phyloP scores from a whole-genome alignment of 1,139 yeast genomes.

The Pichia sp. region DNA sequence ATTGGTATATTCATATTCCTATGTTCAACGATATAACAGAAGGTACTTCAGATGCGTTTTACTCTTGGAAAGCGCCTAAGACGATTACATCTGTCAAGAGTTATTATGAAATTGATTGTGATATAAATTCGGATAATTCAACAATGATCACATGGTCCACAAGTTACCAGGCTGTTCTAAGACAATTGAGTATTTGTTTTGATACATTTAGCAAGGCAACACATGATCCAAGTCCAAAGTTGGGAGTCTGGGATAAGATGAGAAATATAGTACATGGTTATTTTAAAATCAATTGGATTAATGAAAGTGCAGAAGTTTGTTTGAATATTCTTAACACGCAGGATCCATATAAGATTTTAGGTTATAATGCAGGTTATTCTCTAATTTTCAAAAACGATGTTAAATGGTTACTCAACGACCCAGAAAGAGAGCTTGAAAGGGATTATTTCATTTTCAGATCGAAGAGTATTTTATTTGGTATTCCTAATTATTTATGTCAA shows the following conservation, averaged over 20 bases:
- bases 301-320: constrained; percentile 52
- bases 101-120: constrained; percentile 59
- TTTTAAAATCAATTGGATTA: constrained; percentile 43
- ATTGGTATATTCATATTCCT: constrained; percentile 53
- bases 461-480: constrained; percentile 65
- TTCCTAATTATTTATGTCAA: constrained; percentile 62
- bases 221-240: constrained; percentile 76
- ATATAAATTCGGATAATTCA: constrained; percentile 54
- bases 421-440: constrained; percentile 32
- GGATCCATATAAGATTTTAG: constrained; percentile 72
- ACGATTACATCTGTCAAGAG: constrained; percentile 77
- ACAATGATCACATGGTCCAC: constrained; percentile 85
- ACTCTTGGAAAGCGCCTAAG: constrained; percentile 66
- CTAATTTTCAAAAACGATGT: constrained; percentile 76
- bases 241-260: constrained; percentile 84
- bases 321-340: constrained; percentile 69
- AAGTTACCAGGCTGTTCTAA: constrained; percentile 75
- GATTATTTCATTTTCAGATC: constrained; percentile 65
- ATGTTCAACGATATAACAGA: constrained; percentile 43
- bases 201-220: constrained; percentile 84
- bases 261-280: constrained; percentile 60
- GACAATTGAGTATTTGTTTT: constrained; percentile 74
- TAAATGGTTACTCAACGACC: constrained; percentile 55
- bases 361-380: constrained; percentile 74
- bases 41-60: constrained; percentile 41